Conservation (phyloP, 257 asterid species). For the Solanum ossicruentum region DNA sequence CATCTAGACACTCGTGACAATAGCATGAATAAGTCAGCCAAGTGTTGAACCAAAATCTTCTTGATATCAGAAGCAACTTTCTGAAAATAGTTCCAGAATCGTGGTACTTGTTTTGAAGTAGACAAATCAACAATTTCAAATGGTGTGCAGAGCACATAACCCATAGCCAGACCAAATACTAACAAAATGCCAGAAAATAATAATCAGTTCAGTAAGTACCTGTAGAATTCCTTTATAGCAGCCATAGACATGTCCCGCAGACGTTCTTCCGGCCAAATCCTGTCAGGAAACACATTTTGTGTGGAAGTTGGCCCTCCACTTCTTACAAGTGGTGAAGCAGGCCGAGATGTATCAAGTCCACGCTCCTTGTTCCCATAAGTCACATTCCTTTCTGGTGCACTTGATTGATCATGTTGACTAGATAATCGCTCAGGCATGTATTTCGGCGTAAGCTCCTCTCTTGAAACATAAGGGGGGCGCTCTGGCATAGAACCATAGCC, state of each 20-base stretch:
- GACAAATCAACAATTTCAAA: not conserved
- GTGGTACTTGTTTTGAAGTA: not conserved
- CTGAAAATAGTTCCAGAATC: not conserved
- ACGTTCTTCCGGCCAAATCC: constrained; percentile 40
- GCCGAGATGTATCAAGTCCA: constrained; percentile 17
- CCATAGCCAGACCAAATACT: not conserved
- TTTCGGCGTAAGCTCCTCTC: constrained; percentile 50
- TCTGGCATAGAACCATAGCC: constrained; percentile 47
- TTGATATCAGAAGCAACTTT: not conserved
- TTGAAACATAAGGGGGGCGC: constrained; percentile 40
- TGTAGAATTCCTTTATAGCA: constrained; percentile 76
- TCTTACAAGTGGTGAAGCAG: constrained; percentile 24
- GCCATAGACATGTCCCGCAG: constrained; percentile 54
- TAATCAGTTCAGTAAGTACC: constrained; percentile 24
- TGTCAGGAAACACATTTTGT: constrained; percentile 36
- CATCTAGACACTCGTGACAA: not conserved
- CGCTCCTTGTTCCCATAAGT: constrained; percentile 18
- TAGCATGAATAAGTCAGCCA: not conserved
- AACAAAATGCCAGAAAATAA: not conserved
- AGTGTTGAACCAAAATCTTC: not conserved
- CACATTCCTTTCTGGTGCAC: constrained; percentile 23
- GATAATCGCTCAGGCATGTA: constrained; percentile 38
- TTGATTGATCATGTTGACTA: constrained; percentile 38
- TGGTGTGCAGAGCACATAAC: not conserved
- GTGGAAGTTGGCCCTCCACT: constrained; percentile 19